Evolutionary conservation across 2,329 filamentous ascomycete genomes (phyloP).

Genomic region (Sarocladium oryzae): DNA sequence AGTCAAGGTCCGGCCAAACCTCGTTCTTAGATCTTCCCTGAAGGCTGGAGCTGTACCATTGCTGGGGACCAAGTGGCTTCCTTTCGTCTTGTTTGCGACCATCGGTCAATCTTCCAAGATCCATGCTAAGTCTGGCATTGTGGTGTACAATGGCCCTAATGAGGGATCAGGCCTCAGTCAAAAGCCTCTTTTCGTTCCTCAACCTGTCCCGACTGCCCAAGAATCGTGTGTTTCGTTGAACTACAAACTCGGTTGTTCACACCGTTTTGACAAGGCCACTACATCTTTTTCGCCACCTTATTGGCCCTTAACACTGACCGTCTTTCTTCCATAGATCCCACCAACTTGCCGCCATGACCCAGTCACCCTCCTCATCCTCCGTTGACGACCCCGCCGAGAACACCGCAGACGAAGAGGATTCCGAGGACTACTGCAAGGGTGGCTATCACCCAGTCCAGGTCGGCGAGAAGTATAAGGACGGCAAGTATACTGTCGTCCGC

Average conservation of each 20-base stretch:
- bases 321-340: slow-evolving; percentile 37
- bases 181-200: neutral
- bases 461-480: slow-evolving; percentile 96
- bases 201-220: neutral
- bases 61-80: neutral
- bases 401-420: slow-evolving; percentile 96
- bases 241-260: too few species aligned
- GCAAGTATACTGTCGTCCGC: slow-evolving; percentile 90
- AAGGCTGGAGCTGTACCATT: neutral
- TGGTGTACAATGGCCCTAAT: neutral
- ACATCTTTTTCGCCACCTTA: too few species aligned
- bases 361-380: slow-evolving; percentile 73
- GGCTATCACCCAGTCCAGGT: slow-evolving; percentile 94
- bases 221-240: too few species aligned
- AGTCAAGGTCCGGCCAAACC: slow-evolving; percentile 28
- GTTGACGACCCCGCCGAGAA: slow-evolving; percentile 82
- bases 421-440: slow-evolving; percentile 98
- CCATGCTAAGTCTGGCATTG: neutral
- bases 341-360: slow-evolving; percentile 53
- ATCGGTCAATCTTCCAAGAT: too few species aligned
- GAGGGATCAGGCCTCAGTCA: neutral
- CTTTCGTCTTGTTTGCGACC: too few species aligned
- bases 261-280: too few species aligned
- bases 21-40: neutral
- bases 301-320: neutral